Evolutionary conservation across 163 green algal genomes (phyloP).

Genomic region (Chlorella variabilis): DNA sequence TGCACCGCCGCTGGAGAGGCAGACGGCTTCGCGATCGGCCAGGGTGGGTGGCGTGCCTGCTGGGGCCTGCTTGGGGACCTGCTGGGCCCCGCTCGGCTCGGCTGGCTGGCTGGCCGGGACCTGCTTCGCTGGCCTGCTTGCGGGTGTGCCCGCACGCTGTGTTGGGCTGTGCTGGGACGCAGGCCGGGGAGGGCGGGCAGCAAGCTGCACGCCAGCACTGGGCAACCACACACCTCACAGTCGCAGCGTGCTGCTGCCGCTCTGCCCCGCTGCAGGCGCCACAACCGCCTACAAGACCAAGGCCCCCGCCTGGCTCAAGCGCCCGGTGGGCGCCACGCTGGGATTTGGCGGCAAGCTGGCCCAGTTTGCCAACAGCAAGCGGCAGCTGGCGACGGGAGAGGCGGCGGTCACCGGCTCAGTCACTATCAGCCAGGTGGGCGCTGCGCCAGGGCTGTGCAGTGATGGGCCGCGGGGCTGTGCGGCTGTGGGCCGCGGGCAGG

Average conservation of each 20-base stretch:
- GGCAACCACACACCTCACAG: too few species aligned
- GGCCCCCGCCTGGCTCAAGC: constrained; percentile 88
- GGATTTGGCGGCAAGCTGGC: constrained; percentile 90
- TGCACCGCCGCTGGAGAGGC: constrained; percentile 24
- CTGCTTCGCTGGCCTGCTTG: too few species aligned
- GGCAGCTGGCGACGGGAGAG: constrained; percentile 47
- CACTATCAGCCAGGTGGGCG: constrained; percentile 40
- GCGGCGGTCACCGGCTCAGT: constrained; percentile 19
- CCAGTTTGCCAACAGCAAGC: constrained; percentile 60
- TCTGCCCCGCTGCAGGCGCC: too few species aligned
- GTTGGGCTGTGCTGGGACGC: too few species aligned
- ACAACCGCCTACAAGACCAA: constrained; percentile 63
- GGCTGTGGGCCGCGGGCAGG: too few species aligned
- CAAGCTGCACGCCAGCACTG: too few species aligned
- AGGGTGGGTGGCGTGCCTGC: background rate
- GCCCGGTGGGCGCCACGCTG: constrained; percentile 80
- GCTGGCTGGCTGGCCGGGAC: background rate
- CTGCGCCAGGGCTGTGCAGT: background rate
- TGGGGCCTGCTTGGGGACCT: too few species aligned
- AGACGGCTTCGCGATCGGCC: constrained; percentile 47
- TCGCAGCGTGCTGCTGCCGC: too few species aligned
- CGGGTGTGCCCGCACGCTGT: too few species aligned
- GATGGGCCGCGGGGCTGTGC: too few species aligned
- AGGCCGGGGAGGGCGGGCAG: too few species aligned
- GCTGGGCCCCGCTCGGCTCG: background rate